phyloP scores from a whole-genome alignment of 1,284 basidiomycete genomes.

The Blastosporella zonata region DNA sequence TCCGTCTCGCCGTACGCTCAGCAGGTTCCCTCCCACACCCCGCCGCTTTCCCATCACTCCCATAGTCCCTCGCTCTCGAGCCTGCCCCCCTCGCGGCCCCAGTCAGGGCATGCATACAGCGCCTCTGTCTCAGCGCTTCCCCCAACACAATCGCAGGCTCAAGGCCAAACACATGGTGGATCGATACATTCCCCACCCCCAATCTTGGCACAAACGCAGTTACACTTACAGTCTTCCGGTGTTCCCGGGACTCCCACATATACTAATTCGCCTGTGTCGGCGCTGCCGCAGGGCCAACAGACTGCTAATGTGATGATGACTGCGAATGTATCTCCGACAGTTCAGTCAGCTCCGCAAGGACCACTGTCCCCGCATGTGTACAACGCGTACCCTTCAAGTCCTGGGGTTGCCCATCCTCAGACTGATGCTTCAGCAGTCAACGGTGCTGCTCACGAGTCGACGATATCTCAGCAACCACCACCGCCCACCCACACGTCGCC shows the following conservation, averaged over 20 bases:
- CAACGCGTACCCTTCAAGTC: background rate
- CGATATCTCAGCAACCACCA: background rate
- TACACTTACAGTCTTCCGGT: background rate
- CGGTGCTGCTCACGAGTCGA: background rate
- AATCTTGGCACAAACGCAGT: background rate
- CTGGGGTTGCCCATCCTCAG: background rate
- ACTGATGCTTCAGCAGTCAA: background rate
- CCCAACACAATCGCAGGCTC: slow-evolving; percentile 5
- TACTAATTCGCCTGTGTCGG: background rate
- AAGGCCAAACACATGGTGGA: background rate
- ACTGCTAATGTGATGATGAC: background rate
- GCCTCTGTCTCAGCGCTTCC: background rate
- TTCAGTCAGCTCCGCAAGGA: background rate
- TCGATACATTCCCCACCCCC: background rate
- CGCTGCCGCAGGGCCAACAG: background rate
- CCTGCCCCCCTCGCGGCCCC: background rate
- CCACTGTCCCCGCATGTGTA: background rate
- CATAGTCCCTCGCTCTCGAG: slow-evolving; percentile 3
- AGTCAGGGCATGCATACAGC: slow-evolving; percentile 2
- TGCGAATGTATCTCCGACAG: background rate
- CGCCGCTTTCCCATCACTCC: background rate
- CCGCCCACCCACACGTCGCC: background rate
- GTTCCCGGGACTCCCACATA: background rate
- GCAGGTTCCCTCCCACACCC: background rate
- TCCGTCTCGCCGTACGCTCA: background rate